Conservation (phyloP, 2,329 filamentous ascomycete species). For the Colletotrichum destructivum region DNA sequence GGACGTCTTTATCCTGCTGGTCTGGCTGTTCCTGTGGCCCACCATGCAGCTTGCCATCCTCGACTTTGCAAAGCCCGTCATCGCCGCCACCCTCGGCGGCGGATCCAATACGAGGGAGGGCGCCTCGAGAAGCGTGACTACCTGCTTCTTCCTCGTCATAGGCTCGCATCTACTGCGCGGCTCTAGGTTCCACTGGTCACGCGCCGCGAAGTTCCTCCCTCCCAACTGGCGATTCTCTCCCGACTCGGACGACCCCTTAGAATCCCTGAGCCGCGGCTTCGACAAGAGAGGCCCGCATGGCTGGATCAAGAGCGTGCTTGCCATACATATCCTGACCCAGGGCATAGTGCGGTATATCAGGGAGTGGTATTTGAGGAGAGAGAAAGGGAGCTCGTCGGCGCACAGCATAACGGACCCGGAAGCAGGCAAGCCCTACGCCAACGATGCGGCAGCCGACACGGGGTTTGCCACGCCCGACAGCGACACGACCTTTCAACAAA, state of each 20-base stretch:
- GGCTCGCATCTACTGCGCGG: constrained; percentile 67
- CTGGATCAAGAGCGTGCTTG: constrained; percentile 78
- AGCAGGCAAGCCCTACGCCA: constrained; percentile 64
- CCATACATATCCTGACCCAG: constrained; percentile 83
- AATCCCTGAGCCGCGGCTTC: constrained; percentile 61
- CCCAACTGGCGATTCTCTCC: constrained; percentile 62
- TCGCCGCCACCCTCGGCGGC: constrained; percentile 90
- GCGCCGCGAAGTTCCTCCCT: constrained; percentile 62
- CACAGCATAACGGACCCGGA: constrained; percentile 73
- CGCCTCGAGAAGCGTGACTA: constrained; percentile 79
- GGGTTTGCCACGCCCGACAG: constrained; percentile 69
- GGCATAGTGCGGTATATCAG: constrained; percentile 80
- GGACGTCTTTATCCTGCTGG: constrained; percentile 84
- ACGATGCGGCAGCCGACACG: constrained; percentile 56
- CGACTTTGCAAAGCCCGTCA: constrained; percentile 92
- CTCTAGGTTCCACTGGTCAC: constrained; percentile 64
- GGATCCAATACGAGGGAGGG: constrained; percentile 79
- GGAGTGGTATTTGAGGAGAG: constrained; percentile 76
- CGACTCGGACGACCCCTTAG: constrained; percentile 64
- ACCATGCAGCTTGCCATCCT: constrained; percentile 90
- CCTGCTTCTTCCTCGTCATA: constrained; percentile 79
- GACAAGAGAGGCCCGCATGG: constrained; percentile 73
- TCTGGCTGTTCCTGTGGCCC: constrained; percentile 91
- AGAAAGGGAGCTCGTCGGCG: constrained; percentile 67
- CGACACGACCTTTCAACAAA: constrained; percentile 67